A percentile compares a stretch with the other conserved stretches of the same genome.
These are phyloP conservation scores for Trichosporon sp. DNA, from an alignment of 1,284 basidiomycete species.

Conservation along the genomic window DNA sequence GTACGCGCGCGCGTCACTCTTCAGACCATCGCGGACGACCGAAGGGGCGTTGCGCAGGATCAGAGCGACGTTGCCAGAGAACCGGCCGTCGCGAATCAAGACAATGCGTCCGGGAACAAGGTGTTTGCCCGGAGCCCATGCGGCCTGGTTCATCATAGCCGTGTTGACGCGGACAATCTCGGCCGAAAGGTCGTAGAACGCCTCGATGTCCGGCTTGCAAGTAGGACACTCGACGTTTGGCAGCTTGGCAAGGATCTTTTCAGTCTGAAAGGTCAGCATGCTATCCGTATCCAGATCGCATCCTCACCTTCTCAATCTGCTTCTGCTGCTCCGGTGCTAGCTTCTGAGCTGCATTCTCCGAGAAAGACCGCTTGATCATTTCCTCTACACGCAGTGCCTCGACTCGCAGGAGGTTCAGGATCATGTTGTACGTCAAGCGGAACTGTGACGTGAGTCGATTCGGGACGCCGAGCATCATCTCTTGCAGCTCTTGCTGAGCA, in stretches of 20 bases:
- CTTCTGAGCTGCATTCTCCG: conserved; percentile 91
- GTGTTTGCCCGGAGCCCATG: conserved; percentile 59
- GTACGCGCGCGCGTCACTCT: conserved; percentile 54
- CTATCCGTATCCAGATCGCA: neutral
- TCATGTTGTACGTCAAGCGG: conserved; percentile 98
- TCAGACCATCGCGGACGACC: conserved; percentile 48
- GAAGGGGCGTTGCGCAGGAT: conserved; percentile 65
- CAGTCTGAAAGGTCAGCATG: conserved; percentile 56
- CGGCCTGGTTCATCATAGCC: conserved; percentile 61
- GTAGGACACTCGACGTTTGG: conserved; percentile 64
- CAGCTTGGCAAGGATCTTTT: conserved; percentile 63
- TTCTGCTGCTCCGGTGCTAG: conserved; percentile 89
- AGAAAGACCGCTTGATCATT: conserved; percentile 99
- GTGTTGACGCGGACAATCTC: conserved; percentile 65
- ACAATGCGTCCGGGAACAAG: conserved; percentile 73
- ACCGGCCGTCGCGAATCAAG: conserved; percentile 79
- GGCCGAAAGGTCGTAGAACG: conserved; percentile 69
- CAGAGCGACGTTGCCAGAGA: conserved; percentile 66
- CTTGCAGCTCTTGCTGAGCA: conserved; percentile 66
- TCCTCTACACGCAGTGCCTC: conserved; percentile 96
- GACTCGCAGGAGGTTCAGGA: conserved; percentile 90
- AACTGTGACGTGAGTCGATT: conserved; percentile 95
- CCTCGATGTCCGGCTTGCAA: conserved; percentile 65
- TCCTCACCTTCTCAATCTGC: conserved; percentile 67
- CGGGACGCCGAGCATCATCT: conserved; percentile 90